Evolutionary conservation across 2,329 filamentous ascomycete species (phyloP).

Genomic region (Diaporthe sp.): DNA sequence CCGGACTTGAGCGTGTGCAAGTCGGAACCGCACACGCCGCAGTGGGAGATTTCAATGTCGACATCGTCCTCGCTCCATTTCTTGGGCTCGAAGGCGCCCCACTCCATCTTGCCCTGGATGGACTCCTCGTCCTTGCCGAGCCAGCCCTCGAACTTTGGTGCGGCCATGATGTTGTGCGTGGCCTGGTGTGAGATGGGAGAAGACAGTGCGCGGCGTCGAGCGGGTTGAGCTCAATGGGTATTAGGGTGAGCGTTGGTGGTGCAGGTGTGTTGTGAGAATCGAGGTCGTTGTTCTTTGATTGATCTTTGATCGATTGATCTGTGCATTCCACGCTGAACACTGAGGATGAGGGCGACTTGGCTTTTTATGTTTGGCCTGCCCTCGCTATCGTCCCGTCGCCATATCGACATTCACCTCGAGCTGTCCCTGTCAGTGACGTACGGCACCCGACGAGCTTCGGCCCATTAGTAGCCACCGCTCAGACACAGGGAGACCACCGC

Average conservation of each 20-base stretch:
- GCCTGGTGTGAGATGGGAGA: not conserved
- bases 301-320: not conserved
- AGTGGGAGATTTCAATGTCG: constrained; percentile 70
- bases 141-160: constrained; percentile 58
- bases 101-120: constrained; percentile 59
- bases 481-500: not conserved
- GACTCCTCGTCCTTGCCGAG: constrained; percentile 50
- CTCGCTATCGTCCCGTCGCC: not conserved
- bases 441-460: not conserved
- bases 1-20: constrained; percentile 65
- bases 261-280: not conserved
- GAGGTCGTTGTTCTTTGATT: too few species aligned
- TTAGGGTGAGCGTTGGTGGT: not conserved
- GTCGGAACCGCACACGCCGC: constrained; percentile 70
- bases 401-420: not conserved
- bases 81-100: constrained; percentile 66
- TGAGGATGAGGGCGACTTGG: not conserved
- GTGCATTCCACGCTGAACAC: not conserved
- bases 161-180: constrained; percentile 31
- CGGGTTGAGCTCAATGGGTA: not conserved
- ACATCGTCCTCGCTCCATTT: constrained; percentile 69
- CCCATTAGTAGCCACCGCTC: not conserved
- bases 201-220: not conserved
- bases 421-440: constrained; percentile 25
- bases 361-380: not conserved